phyloP scores from a whole-genome alignment of 139 green algal genomes.

The Picocystis salinarum region DNA sequence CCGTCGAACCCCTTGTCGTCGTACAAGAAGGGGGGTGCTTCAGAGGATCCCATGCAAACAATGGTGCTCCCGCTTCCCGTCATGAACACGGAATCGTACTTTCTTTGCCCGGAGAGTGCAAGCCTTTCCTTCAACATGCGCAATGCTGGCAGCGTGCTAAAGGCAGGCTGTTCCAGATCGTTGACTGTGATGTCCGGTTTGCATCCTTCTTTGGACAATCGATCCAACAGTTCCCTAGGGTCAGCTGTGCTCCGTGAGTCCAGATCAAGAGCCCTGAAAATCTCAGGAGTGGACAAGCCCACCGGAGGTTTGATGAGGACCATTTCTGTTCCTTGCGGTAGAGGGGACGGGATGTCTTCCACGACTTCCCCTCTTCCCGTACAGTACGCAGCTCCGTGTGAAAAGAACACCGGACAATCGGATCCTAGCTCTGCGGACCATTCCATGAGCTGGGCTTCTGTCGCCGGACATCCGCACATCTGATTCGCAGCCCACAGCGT shows the following conservation, averaged over 20 bases:
- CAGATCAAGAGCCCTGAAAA: slow-evolving; percentile 88
- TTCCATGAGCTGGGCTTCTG: slow-evolving; percentile 51
- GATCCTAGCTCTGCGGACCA: slow-evolving; percentile 89
- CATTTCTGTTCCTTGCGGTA: slow-evolving; percentile 60
- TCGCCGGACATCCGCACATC: slow-evolving; percentile 50
- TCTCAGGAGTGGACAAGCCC: slow-evolving; percentile 60
- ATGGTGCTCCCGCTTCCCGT: slow-evolving; percentile 82
- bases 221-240: slow-evolving; percentile 46
- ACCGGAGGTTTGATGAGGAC: slow-evolving; percentile 80
- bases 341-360: slow-evolving; percentile 58
- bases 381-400: slow-evolving; percentile 77
- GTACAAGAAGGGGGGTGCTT: slow-evolving; percentile 30
- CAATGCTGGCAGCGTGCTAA: slow-evolving; percentile 66
- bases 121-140: slow-evolving; percentile 58
- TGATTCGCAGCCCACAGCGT: slow-evolving; percentile 89
- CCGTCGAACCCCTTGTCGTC: too few relatives aligned
- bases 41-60: slow-evolving; percentile 52
- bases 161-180: slow-evolving; percentile 83
- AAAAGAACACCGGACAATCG: slow-evolving; percentile 95
- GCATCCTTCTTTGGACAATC: slow-evolving; percentile 8
- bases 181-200: slow-evolving; percentile 55
- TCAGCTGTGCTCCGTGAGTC: slow-evolving; percentile 45
- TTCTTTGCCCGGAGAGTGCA: slow-evolving; percentile 7
- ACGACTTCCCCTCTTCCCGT: slow-evolving; percentile 71
- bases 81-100: slow-evolving; percentile 84